These are phyloP conservation scores for Byssothecium circinans DNA, from an alignment of 2,329 filamentous ascomycete genomes.

Conservation along the genomic window DNA sequence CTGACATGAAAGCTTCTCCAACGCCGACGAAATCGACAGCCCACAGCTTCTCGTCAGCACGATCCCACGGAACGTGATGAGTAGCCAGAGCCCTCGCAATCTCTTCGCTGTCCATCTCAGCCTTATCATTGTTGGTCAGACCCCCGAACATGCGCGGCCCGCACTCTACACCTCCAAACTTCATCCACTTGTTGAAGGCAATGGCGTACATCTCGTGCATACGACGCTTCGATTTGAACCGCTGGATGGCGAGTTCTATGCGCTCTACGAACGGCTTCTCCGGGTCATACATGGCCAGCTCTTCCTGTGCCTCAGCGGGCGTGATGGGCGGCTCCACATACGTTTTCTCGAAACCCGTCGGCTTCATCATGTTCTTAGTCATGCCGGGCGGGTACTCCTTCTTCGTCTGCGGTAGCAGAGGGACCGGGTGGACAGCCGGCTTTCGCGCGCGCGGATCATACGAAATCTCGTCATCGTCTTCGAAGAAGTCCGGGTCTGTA, in stretches of 20 bases:
- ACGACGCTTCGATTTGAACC: slow-evolving; percentile 76
- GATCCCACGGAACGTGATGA: slow-evolving; percentile 59
- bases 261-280: slow-evolving; percentile 59
- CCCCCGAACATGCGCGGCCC: slow-evolving; percentile 65
- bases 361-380: slow-evolving; percentile 47
- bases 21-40: slow-evolving; percentile 79
- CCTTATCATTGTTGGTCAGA: slow-evolving; percentile 62
- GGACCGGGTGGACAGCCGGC: slow-evolving; percentile 26
- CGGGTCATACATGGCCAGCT: slow-evolving; percentile 68
- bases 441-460: slow-evolving; percentile 33
- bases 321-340: slow-evolving; percentile 80
- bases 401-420: slow-evolving; percentile 31
- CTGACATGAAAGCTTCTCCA: slow-evolving; percentile 76
- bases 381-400: slow-evolving; percentile 35
- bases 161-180: slow-evolving; percentile 77
- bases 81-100: slow-evolving; percentile 66
- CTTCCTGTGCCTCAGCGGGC: slow-evolving; percentile 65
- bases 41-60: slow-evolving; percentile 61
- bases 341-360: slow-evolving; percentile 63
- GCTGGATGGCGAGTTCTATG: slow-evolving; percentile 81
- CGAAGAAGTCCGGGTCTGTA: slow-evolving; percentile 31
- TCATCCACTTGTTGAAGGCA: slow-evolving; percentile 78
- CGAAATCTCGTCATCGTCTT: slow-evolving; percentile 30
- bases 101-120: slow-evolving; percentile 63
- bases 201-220: slow-evolving; percentile 63